Base-by-base conservation (phyloP, 495 filamentous ascomycete species). In the Antarctomyces pellizariae region DNA sequence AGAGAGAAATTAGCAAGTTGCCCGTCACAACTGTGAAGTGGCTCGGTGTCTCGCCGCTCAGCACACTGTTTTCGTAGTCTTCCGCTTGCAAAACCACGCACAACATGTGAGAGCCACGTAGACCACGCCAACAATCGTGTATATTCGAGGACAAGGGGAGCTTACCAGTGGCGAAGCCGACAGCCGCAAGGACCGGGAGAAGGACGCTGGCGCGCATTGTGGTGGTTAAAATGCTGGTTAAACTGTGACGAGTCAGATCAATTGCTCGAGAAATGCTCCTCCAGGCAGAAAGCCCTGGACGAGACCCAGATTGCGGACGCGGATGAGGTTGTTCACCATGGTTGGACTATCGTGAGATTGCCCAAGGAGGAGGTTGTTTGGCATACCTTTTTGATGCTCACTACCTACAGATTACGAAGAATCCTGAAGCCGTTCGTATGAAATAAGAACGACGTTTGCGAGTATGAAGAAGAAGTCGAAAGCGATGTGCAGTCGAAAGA, bases 151-250 rank as follows among this genome's bases (percentile, higher is more conserved):
- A 19, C 11, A 22, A 18, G 13, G 18, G 19, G 2, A 15, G 56
- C 71, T 53, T 52, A 77, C 79, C 82, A 36, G 69, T 49, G 27
- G 55, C 71, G 27, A 59, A 46, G 41, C 70, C 56, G 43, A 57
- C 54, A 36, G 69, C 55, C 36, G 73, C 79, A 50, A 82, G 50
- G 22, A 65, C 63, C 46, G 77, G 72, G 40, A 89, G 58, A 34
- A 80, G 46, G 52, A 95, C 92, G 46, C 45, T 59, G 61, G 38
- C 28, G 30, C 21, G 26, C 24, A 38, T 36, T 42, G 38, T 38
- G 39, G 26, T 42, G 22, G 10, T 34, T 24, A 22, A 28, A 28
- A 20, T 29, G 22, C 26, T 36, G 32, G 9, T 29, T 21, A 17
- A 24, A 27, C 13, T 34, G 38, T 30, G 39, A 35, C 31, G n/a